Evolutionary conservation across 2,329 filamentous ascomycete species (phyloP), one percentile per base, ranked within the genome.

Genomic region (Orbilia ellipsospora): DNA sequence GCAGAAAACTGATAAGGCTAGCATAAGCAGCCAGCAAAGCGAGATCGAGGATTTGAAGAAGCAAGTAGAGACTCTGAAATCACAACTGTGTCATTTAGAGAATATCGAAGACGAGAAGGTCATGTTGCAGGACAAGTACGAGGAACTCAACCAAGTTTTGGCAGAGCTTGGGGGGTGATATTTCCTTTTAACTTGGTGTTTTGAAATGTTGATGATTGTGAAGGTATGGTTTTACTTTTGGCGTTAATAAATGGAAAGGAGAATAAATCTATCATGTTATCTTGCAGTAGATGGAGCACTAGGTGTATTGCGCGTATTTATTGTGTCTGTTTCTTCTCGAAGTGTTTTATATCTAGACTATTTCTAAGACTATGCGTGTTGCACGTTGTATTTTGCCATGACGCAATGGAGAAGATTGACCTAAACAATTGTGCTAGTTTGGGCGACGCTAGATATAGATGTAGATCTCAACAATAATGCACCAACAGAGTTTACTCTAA

Each of bases 31-130:
- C 42, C 52, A 48, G 8, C 40, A 56, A 16, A 12, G 5, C 23
- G 55, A 73, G 26, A 51, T 59, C 8, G 23, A 36, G 7, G 42
- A 23, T 2, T 36, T 66, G 12, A 57, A n/a, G 26, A 44, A 44
- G 10, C 51, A 66, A 40, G 57, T 50, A 8, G 52, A 31, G 4
- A 10, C 23, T 3, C 42, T 68, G 12, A 61, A 45, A 20, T 23
- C 40, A 28, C 28, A 67, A 13, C 0, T 60, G 1, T 31, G 26
- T 2, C 13, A 52, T 3, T 23, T 60, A 3, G 50, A 61, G n/a
- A 4, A 51, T 15, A 15, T 56, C 7, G 48, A 57, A n/a, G 8
- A 12, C 15, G 40, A 66, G 8, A 54, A 48, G 4, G 16, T 44
- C 0, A 23, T 12, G 7, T 31, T 62, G 28, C 0, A 62, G 36